Conservation (phyloP, 73 alveolate genomes). For the Urostyla sp. region DNA sequence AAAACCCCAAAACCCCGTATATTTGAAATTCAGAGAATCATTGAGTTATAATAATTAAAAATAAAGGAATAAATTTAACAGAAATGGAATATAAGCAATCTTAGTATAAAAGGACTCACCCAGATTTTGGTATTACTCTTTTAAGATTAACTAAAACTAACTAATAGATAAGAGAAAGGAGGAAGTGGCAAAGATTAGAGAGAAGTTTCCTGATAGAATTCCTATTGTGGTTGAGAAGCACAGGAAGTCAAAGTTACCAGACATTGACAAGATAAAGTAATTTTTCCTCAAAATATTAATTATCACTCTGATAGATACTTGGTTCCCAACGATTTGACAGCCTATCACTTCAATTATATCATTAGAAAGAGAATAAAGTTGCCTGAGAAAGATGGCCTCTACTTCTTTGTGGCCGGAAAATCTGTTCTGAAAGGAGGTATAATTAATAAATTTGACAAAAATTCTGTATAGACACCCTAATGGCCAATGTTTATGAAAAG, state of each 20-base stretch:
- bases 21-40: no score
- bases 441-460: neutral
- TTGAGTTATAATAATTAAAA: neutral
- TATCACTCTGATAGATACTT: conserved; percentile 53
- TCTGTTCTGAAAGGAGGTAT: conserved; percentile 70
- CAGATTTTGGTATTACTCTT: conserved; percentile 28
- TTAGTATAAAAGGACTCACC: conserved; percentile 40
- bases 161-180: conserved; percentile 66
- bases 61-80: no score
- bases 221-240: conserved; percentile 89
- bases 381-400: conserved; percentile 75
- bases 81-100: no score
- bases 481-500: conserved; percentile 77
- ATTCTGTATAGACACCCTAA: conserved; percentile 55
- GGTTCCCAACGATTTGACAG: conserved; percentile 79
- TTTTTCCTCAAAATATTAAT: no score
- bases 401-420: conserved; percentile 77
- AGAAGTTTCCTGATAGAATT: conserved; percentile 79
- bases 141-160: neutral
- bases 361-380: conserved; percentile 79
- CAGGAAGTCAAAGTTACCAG: conserved; percentile 71
- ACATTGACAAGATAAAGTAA: conserved; percentile 83
- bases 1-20: no score
- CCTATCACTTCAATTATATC: conserved; percentile 77
- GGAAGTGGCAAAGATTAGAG: conserved; percentile 73